A percentile compares a stretch with the other conserved stretches of the same genome.
Conservation (phyloP, 148 eudicot genomes). For the Diospyros kaki region DNA sequence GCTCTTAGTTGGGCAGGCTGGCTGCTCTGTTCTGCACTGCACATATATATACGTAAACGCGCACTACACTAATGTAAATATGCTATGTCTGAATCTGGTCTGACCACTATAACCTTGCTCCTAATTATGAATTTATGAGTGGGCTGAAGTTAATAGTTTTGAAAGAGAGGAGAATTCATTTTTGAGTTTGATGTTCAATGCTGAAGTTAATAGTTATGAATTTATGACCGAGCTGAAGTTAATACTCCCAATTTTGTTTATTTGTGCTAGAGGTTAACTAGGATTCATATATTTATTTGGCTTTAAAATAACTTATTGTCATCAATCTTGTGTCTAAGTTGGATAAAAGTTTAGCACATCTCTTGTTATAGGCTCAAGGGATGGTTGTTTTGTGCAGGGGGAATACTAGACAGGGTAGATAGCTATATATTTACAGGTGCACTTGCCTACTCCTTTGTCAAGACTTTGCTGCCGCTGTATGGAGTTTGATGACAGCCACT, state of each 20-base stretch:
- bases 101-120: constrained; percentile 2
- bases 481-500: constrained; percentile 52
- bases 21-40: background rate
- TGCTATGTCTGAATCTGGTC: background rate
- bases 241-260: background rate
- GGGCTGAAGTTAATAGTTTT: background rate
- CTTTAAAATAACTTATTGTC: too few relatives aligned
- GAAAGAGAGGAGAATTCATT: background rate
- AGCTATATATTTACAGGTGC: constrained; percentile 98
- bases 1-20: background rate
- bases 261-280: background rate
- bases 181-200: constrained; percentile 1
- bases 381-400: constrained; percentile 53
- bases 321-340: background rate
- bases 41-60: too few relatives aligned
- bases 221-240: too few relatives aligned
- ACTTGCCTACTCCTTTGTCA: constrained; percentile 75
- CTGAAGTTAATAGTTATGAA: too few relatives aligned
- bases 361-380: background rate
- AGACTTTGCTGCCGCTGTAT: constrained; percentile 57
- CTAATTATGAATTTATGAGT: background rate
- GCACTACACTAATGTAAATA: background rate
- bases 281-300: too few relatives aligned
- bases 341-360: too few relatives aligned
- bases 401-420: constrained; percentile 86